A percentile compares a stretch with the other conserved stretches of the same genome.
These are phyloP conservation scores for Talaromyces nanjingensis DNA, from an alignment of 495 filamentous ascomycete species.

Conservation along the genomic window DNA sequence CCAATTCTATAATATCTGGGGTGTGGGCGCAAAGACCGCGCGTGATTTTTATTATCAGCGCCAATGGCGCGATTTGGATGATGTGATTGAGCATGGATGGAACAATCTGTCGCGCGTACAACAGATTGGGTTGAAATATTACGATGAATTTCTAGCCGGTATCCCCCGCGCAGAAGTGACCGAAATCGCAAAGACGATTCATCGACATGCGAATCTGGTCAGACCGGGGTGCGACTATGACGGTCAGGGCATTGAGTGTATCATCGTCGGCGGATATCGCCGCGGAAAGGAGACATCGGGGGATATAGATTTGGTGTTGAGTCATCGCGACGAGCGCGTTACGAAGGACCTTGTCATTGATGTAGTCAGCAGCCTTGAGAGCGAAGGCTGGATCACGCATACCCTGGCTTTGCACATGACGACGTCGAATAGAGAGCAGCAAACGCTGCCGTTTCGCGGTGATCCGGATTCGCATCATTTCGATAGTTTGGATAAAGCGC, in stretches of 20 bases:
- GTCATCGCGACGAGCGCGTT: slow-evolving; percentile 61
- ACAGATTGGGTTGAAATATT: slow-evolving; percentile 95
- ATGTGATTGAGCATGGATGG: slow-evolving; percentile 84
- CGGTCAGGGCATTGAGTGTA: slow-evolving; percentile 51
- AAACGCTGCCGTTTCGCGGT: slow-evolving; percentile 50
- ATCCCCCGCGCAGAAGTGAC: slow-evolving; percentile 73
- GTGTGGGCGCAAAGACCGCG: slow-evolving; percentile 78
- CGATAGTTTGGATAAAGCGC: slow-evolving; percentile 82
- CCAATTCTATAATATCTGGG: slow-evolving; percentile 78
- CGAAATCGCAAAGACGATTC: slow-evolving; percentile 54
- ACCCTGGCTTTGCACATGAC: slow-evolving; percentile 62
- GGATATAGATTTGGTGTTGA: slow-evolving; percentile 83
- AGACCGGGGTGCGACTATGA: slow-evolving; percentile 24
- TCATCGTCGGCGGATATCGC: slow-evolving; percentile 79
- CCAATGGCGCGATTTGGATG: slow-evolving; percentile 73
- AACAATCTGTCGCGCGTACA: slow-evolving; percentile 63
- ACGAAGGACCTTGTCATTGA: slow-evolving; percentile 61
- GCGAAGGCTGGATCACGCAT: slow-evolving; percentile 68
- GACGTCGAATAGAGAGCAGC: slow-evolving; percentile 63
- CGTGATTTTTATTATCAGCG: slow-evolving; percentile 72
- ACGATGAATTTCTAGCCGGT: slow-evolving; percentile 69
- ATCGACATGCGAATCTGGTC: slow-evolving; percentile 50
- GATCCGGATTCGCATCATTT: slow-evolving; percentile 40
- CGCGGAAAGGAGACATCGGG: slow-evolving; percentile 67
- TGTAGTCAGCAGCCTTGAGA: slow-evolving; percentile 64